Base-by-base conservation (phyloP, 2,329 filamentous ascomycete species). In the Botryosphaeria dothidea region DNA sequence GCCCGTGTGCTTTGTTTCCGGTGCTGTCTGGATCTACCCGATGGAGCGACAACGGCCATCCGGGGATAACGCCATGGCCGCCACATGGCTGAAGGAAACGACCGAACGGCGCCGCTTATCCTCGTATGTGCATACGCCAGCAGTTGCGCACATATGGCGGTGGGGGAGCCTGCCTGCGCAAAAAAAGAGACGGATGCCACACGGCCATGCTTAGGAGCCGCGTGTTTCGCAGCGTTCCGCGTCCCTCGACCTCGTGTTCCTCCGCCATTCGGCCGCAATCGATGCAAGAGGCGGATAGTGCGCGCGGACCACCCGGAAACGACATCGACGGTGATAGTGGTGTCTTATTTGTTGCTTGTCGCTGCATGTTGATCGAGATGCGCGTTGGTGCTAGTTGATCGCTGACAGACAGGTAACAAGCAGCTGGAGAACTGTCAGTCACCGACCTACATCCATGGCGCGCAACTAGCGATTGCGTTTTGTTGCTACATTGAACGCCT, bases 31-130 rank as follows among this genome's bases (percentile, higher is more conserved):
- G 15, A n/a, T 15, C 17, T 41, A 41, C 15, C 38, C 38, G 38
- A 41, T 41, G 4, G 2, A n/a, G 15, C 38, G 38, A 4, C 38
- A 4, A 41, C 9, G 75, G 75, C 80, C 71, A 41, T 41, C 11
- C 15, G 38, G 17, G 38, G 17, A 41, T 15, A 17, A 41, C 11
- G 38, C 38, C 38, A 41, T 17, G 17, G 15, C 15, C 15, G 17
- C 38, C 15, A 17, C 9, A 41, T 11, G 38, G 15, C 38, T 17
- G 15, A 41, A 41, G 31, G 31, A 34, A 34, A 34, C 31, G 31
- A 11, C 31, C 31, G 31, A 34, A 34, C 31, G 31, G 31, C 31
- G 3, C 31, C 31, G 31, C 2, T 34, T 34, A 34, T 8, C 7
- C 31, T 34, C 31, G 31, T 34, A 34, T 34, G 31, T 8, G 31